A percentile compares a stretch with the other conserved stretches of the same genome.
Evolutionary conservation across 106 monocot species (phyloP).

Genomic region (Dioscorea zingiberensis): DNA sequence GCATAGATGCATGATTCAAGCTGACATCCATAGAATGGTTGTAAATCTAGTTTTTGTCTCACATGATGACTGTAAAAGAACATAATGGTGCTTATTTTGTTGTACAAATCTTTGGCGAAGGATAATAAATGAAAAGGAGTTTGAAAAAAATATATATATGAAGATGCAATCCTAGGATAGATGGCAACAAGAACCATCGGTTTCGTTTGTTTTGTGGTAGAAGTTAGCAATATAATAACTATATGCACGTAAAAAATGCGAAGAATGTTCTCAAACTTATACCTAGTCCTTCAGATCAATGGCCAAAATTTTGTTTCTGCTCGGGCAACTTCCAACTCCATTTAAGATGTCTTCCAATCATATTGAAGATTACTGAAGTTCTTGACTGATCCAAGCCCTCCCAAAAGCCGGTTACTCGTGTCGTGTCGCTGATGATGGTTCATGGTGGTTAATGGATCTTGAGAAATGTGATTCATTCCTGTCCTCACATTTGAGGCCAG

Average conservation of each 20-base stretch:
- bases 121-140: no score
- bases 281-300: background rate
- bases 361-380: slow-evolving; percentile 46
- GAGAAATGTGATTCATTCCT: slow-evolving; percentile 35
- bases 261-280: background rate
- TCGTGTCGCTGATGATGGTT: slow-evolving; percentile 51
- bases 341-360: slow-evolving; percentile 52
- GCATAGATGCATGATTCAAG: slow-evolving; percentile 9
- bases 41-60: no score
- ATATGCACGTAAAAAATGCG: no score
- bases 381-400: slow-evolving; percentile 34
- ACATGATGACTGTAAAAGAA: no score
- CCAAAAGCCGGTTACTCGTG: slow-evolving; percentile 36
- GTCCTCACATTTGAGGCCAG: slow-evolving; percentile 45
- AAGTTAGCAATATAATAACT: no score
- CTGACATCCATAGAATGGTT: background rate
- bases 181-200: no score
- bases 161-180: no score
- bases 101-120: no score
- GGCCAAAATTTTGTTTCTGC: background rate
- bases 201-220: no score
- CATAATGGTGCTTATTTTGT: no score
- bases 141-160: no score
- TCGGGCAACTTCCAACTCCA: background rate
- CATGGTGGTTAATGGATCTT: slow-evolving; percentile 23